A percentile compares a stretch with the other conserved stretches of the same genome.
Evolutionary conservation across 2,329 filamentous ascomycete species (phyloP).

Genomic region (Biscogniauxia marginata): DNA sequence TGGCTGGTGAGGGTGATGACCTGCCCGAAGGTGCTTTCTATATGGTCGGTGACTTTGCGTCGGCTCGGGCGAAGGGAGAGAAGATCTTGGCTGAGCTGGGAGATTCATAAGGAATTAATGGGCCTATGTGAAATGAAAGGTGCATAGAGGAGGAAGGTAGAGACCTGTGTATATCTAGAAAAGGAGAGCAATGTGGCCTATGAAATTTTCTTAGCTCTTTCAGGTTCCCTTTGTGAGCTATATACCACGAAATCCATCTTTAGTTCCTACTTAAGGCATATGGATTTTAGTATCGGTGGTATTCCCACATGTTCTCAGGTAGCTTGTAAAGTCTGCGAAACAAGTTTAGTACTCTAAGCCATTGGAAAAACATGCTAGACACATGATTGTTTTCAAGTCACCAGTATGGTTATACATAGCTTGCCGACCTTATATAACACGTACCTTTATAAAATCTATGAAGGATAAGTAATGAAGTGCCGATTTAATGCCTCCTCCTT

Average conservation of each 20-base stretch:
- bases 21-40: conserved; percentile 93
- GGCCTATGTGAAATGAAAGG: conserved; percentile 34
- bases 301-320: not conserved
- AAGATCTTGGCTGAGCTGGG: conserved; percentile 98
- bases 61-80: conserved; percentile 94
- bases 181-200: conserved; percentile 43
- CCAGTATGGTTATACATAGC: too few relatives aligned
- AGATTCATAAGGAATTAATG: conserved; percentile 47
- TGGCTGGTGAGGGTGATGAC: conserved; percentile 91
- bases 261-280: conserved; percentile 19
- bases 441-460: too few relatives aligned
- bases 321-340: too few relatives aligned
- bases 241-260: conserved; percentile 51
- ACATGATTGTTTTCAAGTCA: too few relatives aligned
- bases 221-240: conserved; percentile 60
- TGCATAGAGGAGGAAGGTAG: conserved; percentile 31
- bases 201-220: conserved; percentile 53
- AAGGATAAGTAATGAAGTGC: too few relatives aligned
- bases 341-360: too few relatives aligned
- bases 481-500: too few relatives aligned
- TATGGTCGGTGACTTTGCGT: conserved; percentile 97
- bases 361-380: too few relatives aligned
- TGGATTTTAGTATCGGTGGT: not conserved
- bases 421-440: too few relatives aligned
- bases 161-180: conserved; percentile 59